Evolutionary conservation across 2,329 filamentous ascomycete species (phyloP), one percentile per base, ranked within the genome.

Genomic region (Pyrenochaeta sp.): DNA sequence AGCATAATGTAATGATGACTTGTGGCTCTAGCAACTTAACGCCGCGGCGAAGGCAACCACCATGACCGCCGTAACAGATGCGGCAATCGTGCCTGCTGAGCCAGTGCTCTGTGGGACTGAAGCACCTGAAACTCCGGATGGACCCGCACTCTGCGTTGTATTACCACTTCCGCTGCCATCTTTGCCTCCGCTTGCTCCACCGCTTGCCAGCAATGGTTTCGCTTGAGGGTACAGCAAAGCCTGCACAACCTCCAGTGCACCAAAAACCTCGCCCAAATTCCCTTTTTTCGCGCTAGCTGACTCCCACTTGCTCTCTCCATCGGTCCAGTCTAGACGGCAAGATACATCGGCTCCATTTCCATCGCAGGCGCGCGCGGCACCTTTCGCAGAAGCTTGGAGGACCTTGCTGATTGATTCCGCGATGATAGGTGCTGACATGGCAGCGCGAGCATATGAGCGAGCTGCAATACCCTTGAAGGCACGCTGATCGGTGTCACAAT

Each of bases 401-500:
- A 65, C 45, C 14, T 54, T 51, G 17, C 51, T 29, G n/a, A 71
- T 29, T 0, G 51, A 23, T 3, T 61, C 59, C 10, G 65, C 32
- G 9, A 61, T 27, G 21, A 60, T 43, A 3, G 68, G 65, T 1
- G 69, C 67, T 2, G 56, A 52, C 7, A 57, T 29, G 2, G 58
- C 62, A 21, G 68, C 66, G 39, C 69, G 68, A 21, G 61, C 63
- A 17, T 60, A 55, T 1, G 68, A 67, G 20, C 65, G 59, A 1
- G 47, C 48, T 1, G 62, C 58, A 17, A 68, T 50, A n/a, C 68
- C 66, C 50, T 91, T 91, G 82, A 88, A 89, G 7, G 84, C 85
- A 63, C 81, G 83, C 80, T 87, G 86, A 72, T 90, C 87, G 44
- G 76, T 79, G 68, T 85, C 83, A 74, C 89, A 91, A 0, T 68